Evolutionary conservation across 495 filamentous ascomycete genomes (phyloP), one percentile per base, ranked within the genome.

Genomic region (Xylaria grammica): DNA sequence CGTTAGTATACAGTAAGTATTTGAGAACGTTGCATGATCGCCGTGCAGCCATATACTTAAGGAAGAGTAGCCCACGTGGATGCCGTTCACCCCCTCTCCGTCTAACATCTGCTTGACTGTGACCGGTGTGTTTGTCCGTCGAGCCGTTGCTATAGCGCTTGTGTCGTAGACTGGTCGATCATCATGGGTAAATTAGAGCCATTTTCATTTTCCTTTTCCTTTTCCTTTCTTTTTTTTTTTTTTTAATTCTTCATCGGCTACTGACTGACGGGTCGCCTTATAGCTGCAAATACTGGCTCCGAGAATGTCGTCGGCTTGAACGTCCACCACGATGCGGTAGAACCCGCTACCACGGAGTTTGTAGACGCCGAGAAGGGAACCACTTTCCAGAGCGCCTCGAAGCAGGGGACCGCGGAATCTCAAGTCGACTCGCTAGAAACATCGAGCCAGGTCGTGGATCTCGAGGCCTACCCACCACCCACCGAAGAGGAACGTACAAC

Each of bases 401-500:
- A 38, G n/a, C 22, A 45, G 9, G 22, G 20, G 6, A 20, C 44
- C 6, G 27, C 40, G 20, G 40, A 67, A 10, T 65, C 66, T 20
- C 54, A 56, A 11, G 30, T 32, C 34, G 58, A 46, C 34, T 69
- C 67, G 11, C 24, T 60, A 13, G 63, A 53, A 32, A 58, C 52
- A 49, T 7, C 45, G 10, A 38, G 44, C 15, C 8, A 53, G 36
- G 58, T 51, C 22, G 56, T 68, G 24, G 66, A 71, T 26, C 48
- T 65, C 26, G 70, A 63, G 34, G 20, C 17, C 6, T 55, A 63
- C 38, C 60, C 60, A 19, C 60, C 66, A 20, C 84, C 84, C 0
- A 83, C 81, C 4, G 78, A 80, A 17, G 81, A 84, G 22, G 85
- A 88, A 56, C 69, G 65, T 8, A 57, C 65, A 4, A 79, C 77